phyloP scores from a whole-genome alignment of 306 rosid genomes.

The Lathyrus tuberosus region DNA sequence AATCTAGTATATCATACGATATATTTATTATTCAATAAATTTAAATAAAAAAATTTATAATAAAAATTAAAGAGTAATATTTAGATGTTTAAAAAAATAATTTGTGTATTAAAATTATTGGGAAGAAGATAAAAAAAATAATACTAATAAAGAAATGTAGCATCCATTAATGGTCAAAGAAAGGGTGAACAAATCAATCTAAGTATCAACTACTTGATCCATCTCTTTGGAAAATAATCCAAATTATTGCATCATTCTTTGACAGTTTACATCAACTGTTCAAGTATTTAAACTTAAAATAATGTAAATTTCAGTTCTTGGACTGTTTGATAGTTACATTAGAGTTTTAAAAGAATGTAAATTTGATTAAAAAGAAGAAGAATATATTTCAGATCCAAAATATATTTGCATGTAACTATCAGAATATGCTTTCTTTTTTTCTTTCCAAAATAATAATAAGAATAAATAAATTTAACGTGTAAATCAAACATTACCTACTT shows the following conservation, averaged over 20 bases:
- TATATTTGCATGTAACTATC: too few relatives aligned
- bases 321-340: slow-evolving; percentile 1
- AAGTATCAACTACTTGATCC: slow-evolving; percentile 55
- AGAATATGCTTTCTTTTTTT: too few relatives aligned
- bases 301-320: not conserved
- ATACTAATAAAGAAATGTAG: slow-evolving; percentile 4
- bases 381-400: too few relatives aligned
- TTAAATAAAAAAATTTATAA: too few relatives aligned
- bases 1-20: too few relatives aligned
- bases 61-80: too few relatives aligned
- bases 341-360: not conserved
- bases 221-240: slow-evolving; percentile 39
- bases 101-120: slow-evolving; percentile 8
- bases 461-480: not conserved
- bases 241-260: slow-evolving; percentile 41
- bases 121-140: too few relatives aligned
- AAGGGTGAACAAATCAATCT: slow-evolving; percentile 68
- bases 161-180: slow-evolving; percentile 50
- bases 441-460: too few relatives aligned
- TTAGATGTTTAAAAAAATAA: not conserved
- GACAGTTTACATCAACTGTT: slow-evolving; percentile 36
- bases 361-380: too few relatives aligned
- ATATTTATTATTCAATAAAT: too few relatives aligned
- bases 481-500: slow-evolving; percentile 36
- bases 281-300: not conserved